Evolutionary conservation across 805 yeast genomes (phyloP), one percentile per base, ranked within the genome.

Genomic region (Barnettozyma vustinii): DNA sequence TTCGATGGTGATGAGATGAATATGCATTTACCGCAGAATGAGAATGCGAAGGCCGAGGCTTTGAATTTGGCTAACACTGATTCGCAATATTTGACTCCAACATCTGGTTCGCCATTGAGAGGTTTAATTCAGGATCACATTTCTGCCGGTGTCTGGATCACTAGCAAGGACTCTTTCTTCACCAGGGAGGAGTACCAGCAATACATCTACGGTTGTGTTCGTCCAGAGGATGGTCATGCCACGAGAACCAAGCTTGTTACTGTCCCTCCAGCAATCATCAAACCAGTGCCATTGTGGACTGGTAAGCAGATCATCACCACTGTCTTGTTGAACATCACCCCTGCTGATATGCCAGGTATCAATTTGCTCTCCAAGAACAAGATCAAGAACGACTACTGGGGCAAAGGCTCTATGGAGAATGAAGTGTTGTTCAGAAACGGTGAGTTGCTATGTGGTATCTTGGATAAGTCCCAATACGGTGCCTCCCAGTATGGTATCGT

Each of bases 1-100:
- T 92, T 94, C 62, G 99, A 92, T 71, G 99, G 99, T 76, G 99
- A 92, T 71, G 99, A 92, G 74, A 92, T 92, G 99, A 92, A 92
- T 68, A 86, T 92, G 97, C 99, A 92, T 72, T 92, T 92, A 76
- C 99, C 99, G 25, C 99, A 92, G 73, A 90, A 87, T 69, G 97
- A 92, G 72, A 87, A 88, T 59, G 99, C 98, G 9, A 83, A 91
- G 65, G 92, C 98, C 20, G 99, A 94, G 72, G 98, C 99, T 2
- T 74, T 89, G 63, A 81, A 89, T 64, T 76, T 94, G 67, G 99
- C 99, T 37, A 91, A 92, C 68, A 94, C 99, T 9, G 97, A 95
- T 69, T 87, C 96, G 52, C 99, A 94, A 73, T 94, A 94, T 68
- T 76, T 94, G 66, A 92, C 99, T 5, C 99, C 99, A 44, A 94